Evolutionary conservation across 2,329 filamentous ascomycete species (phyloP).

Genomic region (Fusarium denticulatum): DNA sequence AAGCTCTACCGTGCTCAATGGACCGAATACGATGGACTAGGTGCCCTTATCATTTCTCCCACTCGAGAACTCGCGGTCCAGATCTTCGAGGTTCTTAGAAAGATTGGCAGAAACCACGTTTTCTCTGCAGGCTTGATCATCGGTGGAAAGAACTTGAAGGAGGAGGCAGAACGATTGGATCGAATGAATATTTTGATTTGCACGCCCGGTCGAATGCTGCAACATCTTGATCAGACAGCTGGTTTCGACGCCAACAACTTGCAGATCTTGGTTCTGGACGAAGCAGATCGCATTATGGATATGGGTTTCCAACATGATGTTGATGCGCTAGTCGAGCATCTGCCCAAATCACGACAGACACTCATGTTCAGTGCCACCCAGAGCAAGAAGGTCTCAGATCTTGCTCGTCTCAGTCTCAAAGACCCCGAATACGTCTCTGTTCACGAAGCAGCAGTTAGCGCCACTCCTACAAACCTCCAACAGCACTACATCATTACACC

Average conservation of each 20-base stretch:
- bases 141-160: constrained; percentile 88
- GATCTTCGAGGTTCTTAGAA: constrained; percentile 93
- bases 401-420: constrained; percentile 85
- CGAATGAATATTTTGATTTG: constrained; percentile 98
- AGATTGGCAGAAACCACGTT: constrained; percentile 86
- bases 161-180: constrained; percentile 83
- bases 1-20: constrained; percentile 90
- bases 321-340: constrained; percentile 91
- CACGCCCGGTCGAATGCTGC: constrained; percentile 92
- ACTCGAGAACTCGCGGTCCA: constrained; percentile 96
- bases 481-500: constrained; percentile 93
- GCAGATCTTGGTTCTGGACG: constrained; percentile 92
- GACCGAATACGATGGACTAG: constrained; percentile 90
- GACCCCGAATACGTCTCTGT: constrained; percentile 96
- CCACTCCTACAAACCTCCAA: constrained; percentile 85
- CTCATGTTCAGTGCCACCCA: constrained; percentile 96
- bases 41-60: constrained; percentile 91
- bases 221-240: constrained; percentile 94
- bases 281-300: constrained; percentile 96
- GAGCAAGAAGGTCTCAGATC: constrained; percentile 91
- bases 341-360: constrained; percentile 87
- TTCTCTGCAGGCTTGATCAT: constrained; percentile 96
- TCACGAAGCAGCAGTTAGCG: constrained; percentile 80
- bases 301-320: constrained; percentile 94
- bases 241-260: constrained; percentile 90